These are phyloP conservation scores for Rauvolfia tetraphylla DNA, from an alignment of 257 asterid species.

Conservation along the genomic window DNA sequence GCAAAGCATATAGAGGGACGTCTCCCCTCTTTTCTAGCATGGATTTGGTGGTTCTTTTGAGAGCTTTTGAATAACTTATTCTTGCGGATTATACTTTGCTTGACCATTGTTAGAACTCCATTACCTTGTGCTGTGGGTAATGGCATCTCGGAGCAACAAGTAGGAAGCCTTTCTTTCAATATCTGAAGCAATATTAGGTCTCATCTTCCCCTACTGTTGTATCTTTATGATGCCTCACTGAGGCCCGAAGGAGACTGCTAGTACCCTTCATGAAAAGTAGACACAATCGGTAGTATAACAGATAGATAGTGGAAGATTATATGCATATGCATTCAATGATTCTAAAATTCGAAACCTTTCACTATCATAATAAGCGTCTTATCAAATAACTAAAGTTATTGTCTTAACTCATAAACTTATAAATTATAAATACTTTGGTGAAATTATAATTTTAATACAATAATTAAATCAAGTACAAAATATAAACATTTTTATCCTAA, in stretches of 20 bases:
- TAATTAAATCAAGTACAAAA: too few relatives aligned
- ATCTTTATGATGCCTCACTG: not conserved
- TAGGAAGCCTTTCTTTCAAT: too few relatives aligned
- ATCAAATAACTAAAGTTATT: too few relatives aligned
- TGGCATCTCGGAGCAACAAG: too few relatives aligned
- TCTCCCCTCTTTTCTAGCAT: slow-evolving; percentile 8
- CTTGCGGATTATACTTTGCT: slow-evolving; percentile 54
- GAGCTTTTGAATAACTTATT: slow-evolving; percentile 28
- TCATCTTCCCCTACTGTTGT: not conserved
- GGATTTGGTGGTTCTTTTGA: slow-evolving; percentile 11
- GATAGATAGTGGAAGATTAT: too few relatives aligned
- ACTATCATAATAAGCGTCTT: too few relatives aligned
- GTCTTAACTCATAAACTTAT: too few relatives aligned
- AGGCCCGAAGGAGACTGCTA: not conserved
- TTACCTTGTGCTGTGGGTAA: slow-evolving; percentile 39
- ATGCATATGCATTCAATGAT: too few relatives aligned
- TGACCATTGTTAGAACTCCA: slow-evolving; percentile 36
- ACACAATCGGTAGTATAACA: not conserved
- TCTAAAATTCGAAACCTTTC: too few relatives aligned
- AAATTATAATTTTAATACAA: too few relatives aligned
- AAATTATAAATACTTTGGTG: too few relatives aligned
- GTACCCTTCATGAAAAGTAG: not conserved
- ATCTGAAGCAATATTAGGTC: not conserved
- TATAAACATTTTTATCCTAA: too few relatives aligned
- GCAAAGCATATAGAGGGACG: slow-evolving; percentile 45